Percentiles rank a stretch among this genome's conserved stretches.
phyloP scores from a whole-genome alignment of 2,329 filamentous ascomycete species.

The Beauveria bassiana region DNA sequence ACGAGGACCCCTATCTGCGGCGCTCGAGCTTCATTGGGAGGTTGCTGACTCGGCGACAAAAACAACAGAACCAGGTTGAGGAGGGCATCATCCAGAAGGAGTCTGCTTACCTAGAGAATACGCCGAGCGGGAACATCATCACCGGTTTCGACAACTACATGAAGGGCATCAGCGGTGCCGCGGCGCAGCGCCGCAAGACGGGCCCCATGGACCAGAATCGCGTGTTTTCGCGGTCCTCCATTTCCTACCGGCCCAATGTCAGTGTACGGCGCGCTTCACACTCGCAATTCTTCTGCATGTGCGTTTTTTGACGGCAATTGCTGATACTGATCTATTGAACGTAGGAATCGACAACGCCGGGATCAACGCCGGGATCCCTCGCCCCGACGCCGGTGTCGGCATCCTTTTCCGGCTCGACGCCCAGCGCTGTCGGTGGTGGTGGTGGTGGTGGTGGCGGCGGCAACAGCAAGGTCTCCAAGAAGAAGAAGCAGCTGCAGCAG shows the following conservation, averaged over 20 bases:
- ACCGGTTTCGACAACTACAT: conserved; percentile 98
- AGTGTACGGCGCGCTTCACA: conserved; percentile 22
- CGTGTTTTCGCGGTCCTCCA: conserved; percentile 62
- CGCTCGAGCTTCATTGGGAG: not conserved
- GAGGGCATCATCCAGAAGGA: conserved; percentile 80
- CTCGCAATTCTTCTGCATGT: not conserved
- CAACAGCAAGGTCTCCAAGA: conserved; percentile 46
- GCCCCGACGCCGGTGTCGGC: conserved; percentile 50
- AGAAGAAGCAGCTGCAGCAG: conserved; percentile 26
- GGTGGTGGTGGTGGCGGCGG: conserved; percentile 29
- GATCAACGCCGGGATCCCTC: conserved; percentile 39
- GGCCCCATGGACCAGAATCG: conserved; percentile 62
- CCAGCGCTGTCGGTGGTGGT: conserved; percentile 30
- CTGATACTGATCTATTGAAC: too few species aligned
- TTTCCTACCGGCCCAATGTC: conserved; percentile 47
- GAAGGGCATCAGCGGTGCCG: conserved; percentile 67
- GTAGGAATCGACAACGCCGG: conserved; percentile 36
- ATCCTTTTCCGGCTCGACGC: conserved; percentile 41
- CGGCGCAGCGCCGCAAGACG: conserved; percentile 55
- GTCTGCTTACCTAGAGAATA: conserved; percentile 82
- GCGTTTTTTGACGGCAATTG: too few species aligned
- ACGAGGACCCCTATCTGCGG: conserved; percentile 11
- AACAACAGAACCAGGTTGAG: conserved; percentile 44
- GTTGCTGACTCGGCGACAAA: conserved; percentile 13
- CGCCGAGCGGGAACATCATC: conserved; percentile 87